phyloP scores from a whole-genome alignment of 345 rosid species.

The Camelina neglecta region DNA sequence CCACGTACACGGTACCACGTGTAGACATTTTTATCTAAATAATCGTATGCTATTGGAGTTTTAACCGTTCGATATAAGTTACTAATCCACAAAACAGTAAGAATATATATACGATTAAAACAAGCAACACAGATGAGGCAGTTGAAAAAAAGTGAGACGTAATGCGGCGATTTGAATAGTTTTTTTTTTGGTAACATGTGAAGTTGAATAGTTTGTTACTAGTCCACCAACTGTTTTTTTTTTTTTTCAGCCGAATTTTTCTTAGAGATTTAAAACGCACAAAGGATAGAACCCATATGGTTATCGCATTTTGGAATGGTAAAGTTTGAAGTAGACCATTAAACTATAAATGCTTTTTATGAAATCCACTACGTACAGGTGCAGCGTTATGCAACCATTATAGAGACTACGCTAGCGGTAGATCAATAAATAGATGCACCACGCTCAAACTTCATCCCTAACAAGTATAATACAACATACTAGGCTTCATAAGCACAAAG shows the following conservation, averaged over 20 bases:
- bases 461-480: background rate
- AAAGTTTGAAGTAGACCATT: background rate
- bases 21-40: background rate
- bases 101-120: background rate
- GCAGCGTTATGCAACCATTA: background rate
- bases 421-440: background rate
- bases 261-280: background rate
- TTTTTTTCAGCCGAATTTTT: background rate
- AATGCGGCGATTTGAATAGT: background rate
- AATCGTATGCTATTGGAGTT: background rate
- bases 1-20: conserved; percentile 4
- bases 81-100: conserved; percentile 28
- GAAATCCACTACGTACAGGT: background rate
- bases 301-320: background rate
- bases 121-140: background rate
- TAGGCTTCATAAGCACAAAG: background rate
- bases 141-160: background rate
- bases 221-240: background rate
- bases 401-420: background rate
- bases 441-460: background rate
- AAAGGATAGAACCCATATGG: background rate
- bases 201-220: background rate
- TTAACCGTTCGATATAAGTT: background rate
- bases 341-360: background rate
- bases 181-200: too few relatives aligned